Evolutionary conservation across 106 monocot genomes (phyloP), one percentile per base, ranked within the genome.

Genomic region (Apostasia shenzhenica): DNA sequence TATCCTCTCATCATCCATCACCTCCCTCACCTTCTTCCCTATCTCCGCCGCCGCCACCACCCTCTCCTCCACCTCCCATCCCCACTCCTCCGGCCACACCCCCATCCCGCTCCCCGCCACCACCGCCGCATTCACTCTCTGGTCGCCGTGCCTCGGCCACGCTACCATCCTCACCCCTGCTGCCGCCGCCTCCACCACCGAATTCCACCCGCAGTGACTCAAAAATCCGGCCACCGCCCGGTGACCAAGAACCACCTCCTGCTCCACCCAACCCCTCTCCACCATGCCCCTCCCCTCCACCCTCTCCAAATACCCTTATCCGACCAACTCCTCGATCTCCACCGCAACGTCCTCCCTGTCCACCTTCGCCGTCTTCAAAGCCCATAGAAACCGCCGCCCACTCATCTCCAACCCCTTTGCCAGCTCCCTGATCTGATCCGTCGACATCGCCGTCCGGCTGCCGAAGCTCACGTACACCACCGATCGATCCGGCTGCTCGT

Each of bases 181-280:
- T 62, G 56, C 6, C 45, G 73, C 73, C 8, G 85, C 85, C 77
- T 92, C 91, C 12, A 45, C 78, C 71, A 82, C 78, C 10, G 85
- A 88, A 71, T 92, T 88, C 88, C 88, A 88, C 40, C 91, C 85
- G 39, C 85, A 82, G 68, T 92, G 91, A 67, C 80, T 91, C 38
- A 91, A 1, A 58, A 91, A 91, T n/a, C 78, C 77, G 5, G 72
- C 91, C 3, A 91, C 72, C 12, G 86, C 64, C 8, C 50, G 37
- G 67, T 84, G 84, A 3, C 41, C 56, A 61, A 91, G 66, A 3
- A 91, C 48, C 70, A 50, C 77, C 66, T 72, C 79, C 61, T 91
- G 86, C 55, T 77, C 81, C 73, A 87, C 86, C 86, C 84, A 91
- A 5, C 64, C 76, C 55, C 59, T 79, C 66, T 77, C 57, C 71